Evolutionary conservation across 257 asterid genomes (phyloP).

Genomic region (Anisodus tanguticus): DNA sequence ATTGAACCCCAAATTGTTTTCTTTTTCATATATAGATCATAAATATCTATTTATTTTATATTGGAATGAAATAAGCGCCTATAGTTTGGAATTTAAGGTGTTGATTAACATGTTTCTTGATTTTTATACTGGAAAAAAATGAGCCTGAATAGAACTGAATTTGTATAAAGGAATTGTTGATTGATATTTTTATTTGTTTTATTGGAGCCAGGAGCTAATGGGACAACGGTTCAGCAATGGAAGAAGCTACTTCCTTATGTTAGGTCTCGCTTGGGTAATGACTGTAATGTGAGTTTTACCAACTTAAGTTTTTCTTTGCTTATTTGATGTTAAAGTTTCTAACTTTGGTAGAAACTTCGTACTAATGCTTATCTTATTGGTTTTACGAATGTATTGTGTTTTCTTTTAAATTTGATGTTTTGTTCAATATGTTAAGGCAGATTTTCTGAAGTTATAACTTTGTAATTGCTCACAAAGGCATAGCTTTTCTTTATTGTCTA

Average conservation of each 20-base stretch:
- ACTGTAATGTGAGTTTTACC: constrained; percentile 73
- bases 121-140: background rate
- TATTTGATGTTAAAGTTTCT: background rate
- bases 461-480: constrained; percentile 14
- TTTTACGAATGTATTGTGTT: background rate
- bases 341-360: background rate
- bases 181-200: background rate
- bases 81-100: background rate
- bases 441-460: background rate
- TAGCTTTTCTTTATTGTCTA: background rate
- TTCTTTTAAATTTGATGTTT: background rate
- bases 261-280: constrained; percentile 83
- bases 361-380: background rate
- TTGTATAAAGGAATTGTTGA: background rate
- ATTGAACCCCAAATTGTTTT: background rate
- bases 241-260: constrained; percentile 83
- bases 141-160: constrained; percentile 38
- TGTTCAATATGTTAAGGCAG: background rate
- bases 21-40: background rate
- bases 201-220: constrained; percentile 79
- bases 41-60: background rate
- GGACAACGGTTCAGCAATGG: constrained; percentile 94
- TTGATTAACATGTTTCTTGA: background rate
- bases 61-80: background rate
- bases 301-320: background rate